Conservation (phyloP, 306 rosid genomes). For the Malus domestica region ASM211411v1 NC_041803.1:5686501-5687000, state of each 20-base stretch:
- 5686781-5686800: neutral
- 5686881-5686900: slow-evolving; percentile 62
- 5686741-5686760: slow-evolving; percentile 17
- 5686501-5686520: neutral
- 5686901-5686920: neutral
- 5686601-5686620: neutral
- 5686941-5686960: too few relatives aligned
- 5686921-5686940: neutral
- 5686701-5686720: slow-evolving; percentile 71
- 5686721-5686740: slow-evolving; percentile 84
- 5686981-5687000: too few relatives aligned
- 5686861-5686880: slow-evolving; percentile 89
- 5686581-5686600: neutral
- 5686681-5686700: slow-evolving; percentile 50
- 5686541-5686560: neutral
- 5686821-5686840: slow-evolving; percentile 67
- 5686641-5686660: slow-evolving; percentile 66
- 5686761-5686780: neutral
- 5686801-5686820: neutral
- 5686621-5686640: slow-evolving; percentile 60
- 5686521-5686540: too few relatives aligned
- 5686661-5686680: slow-evolving; percentile 60
- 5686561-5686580: neutral
- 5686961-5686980: neutral
- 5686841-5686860: slow-evolving; percentile 57